A percentile compares a stretch with the other conserved stretches of the same genome.
These are phyloP conservation scores for Chaetomidium leptoderma DNA, from an alignment of 495 filamentous ascomycete species.

Conservation along the genomic window DNA sequence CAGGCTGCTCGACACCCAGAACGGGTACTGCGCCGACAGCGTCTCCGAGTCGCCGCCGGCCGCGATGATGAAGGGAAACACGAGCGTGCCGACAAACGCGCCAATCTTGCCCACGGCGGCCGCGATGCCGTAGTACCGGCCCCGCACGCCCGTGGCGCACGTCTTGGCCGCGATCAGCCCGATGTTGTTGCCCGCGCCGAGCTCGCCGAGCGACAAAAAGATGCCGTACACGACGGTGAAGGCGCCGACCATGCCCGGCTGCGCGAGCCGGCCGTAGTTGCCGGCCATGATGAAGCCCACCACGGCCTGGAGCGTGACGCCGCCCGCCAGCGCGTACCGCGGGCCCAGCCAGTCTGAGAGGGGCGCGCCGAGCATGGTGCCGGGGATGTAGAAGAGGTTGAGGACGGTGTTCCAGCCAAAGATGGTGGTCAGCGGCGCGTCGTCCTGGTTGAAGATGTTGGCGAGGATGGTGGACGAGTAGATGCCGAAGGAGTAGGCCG, in stretches of 20 bases:
- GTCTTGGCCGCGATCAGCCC: conserved; percentile 84
- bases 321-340: conserved; percentile 60
- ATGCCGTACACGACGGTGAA: conserved; percentile 77
- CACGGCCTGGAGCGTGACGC: conserved; percentile 65
- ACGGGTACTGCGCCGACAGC: conserved; percentile 70
- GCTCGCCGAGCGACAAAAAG: conserved; percentile 77
- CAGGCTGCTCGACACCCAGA: conserved; percentile 64
- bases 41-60: conserved; percentile 53
- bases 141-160: conserved; percentile 77
- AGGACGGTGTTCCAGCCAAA: conserved; percentile 85
- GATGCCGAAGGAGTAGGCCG: conserved; percentile 72
- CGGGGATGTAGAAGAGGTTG: conserved; percentile 83
- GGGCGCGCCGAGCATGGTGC: conserved; percentile 69
- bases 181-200: conserved; percentile 89
- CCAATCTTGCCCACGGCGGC: conserved; percentile 84
- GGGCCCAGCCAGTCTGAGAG: conserved; percentile 74
- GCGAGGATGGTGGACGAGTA: conserved; percentile 67
- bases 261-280: conserved; percentile 60
- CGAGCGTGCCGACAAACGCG: conserved; percentile 83
- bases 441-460: conserved; percentile 54
- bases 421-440: conserved; percentile 60
- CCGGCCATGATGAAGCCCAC: conserved; percentile 86
- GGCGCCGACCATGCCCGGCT: conserved; percentile 59
- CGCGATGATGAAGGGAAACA: conserved; percentile 67
- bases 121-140: conserved; percentile 88